Evolutionary conservation across 2,329 filamentous ascomycete species (phyloP).

Genomic region (Cladosporium sp.): DNA sequence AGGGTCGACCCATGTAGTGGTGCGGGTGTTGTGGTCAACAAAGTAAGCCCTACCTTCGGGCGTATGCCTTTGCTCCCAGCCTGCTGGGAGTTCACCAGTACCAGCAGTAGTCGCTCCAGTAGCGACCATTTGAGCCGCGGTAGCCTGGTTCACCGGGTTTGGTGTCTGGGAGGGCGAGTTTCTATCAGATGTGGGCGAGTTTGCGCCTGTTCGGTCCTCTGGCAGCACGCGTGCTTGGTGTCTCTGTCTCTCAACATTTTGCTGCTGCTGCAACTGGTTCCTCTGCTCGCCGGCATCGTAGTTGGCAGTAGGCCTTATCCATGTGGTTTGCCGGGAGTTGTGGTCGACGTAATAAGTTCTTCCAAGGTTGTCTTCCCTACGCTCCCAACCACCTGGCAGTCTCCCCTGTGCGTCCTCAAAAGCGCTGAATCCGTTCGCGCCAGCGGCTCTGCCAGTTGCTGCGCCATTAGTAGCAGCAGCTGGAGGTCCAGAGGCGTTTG

Average conservation of each 20-base stretch:
- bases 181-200: conserved; percentile 65
- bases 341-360: conserved; percentile 98
- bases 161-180: conserved; percentile 31
- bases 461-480: conserved; percentile 24
- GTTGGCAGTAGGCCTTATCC: conserved; percentile 80
- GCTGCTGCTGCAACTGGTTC: conserved; percentile 79
- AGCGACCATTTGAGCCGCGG: conserved; percentile 79
- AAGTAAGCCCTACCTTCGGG: conserved; percentile 95
- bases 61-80: conserved; percentile 95
- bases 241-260: conserved; percentile 83
- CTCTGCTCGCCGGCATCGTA: conserved; percentile 72
- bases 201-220: conserved; percentile 90
- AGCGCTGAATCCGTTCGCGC: conserved; percentile 64
- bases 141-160: conserved; percentile 43
- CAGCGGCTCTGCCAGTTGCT: conserved; percentile 34
- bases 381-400: conserved; percentile 89
- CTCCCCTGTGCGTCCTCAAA: conserved; percentile 96
- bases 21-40: conserved; percentile 96
- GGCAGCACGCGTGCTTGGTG: conserved; percentile 95
- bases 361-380: conserved; percentile 88
- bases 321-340: conserved; percentile 93
- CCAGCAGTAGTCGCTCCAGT: conserved; percentile 92
- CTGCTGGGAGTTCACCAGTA: conserved; percentile 86
- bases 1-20: conserved; percentile 97
- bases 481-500: conserved; percentile 21